Base-by-base conservation (phyloP, 2,329 filamentous ascomycete species). In the Phialophora expanda region DNA sequence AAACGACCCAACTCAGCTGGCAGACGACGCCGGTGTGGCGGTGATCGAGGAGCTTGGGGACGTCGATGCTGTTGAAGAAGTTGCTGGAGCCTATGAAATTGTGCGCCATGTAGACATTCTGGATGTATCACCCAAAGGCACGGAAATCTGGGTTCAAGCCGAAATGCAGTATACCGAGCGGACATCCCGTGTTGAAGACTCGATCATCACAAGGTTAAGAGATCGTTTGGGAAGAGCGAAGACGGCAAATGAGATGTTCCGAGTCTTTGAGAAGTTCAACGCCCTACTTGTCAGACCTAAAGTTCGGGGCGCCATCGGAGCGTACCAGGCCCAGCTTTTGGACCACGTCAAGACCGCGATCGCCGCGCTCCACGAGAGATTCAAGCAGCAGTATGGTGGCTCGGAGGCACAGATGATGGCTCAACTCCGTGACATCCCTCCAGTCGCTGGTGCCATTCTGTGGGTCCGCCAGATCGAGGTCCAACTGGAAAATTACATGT, bases 241-340 rank as follows among this genome's bases (percentile, higher is more conserved):
- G 83, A 97, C 93, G 68, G 95, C 95, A 48, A 98, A 96, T 76
- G 96, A 99, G 79, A 99, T 99, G 95, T 99, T 99, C 78, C 91
- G 96, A 62, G 95, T 99, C 68, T 99, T 99, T 78, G 98, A 95
- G 61, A 98, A 98, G 77, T 99, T 99, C 86, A 99, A 99, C 76
- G 95, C 95, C 1, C 88, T 99, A 32, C 96, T 99, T 73, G 94
- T 99, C 64, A 89, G 95, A 66, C 95, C 95, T n/a, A 99, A 99
- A 84, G 98, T 99, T 80, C 90, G 95, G 71, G 93, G 96, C 71
- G 96, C 95, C 62, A 99, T 99, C 74, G 91, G 93, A 51, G 94
- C 99, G 80, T 99, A 99, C 76, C 95, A 99, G 78, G 95, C 94
- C 4, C 93, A 97, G 78, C 88, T 99, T 38, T 97, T 99, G 77